A percentile compares a stretch with the other conserved stretches of the same genome.
Conservation (phyloP, 306 rosid species). For the Gillenia trifoliata region DNA sequence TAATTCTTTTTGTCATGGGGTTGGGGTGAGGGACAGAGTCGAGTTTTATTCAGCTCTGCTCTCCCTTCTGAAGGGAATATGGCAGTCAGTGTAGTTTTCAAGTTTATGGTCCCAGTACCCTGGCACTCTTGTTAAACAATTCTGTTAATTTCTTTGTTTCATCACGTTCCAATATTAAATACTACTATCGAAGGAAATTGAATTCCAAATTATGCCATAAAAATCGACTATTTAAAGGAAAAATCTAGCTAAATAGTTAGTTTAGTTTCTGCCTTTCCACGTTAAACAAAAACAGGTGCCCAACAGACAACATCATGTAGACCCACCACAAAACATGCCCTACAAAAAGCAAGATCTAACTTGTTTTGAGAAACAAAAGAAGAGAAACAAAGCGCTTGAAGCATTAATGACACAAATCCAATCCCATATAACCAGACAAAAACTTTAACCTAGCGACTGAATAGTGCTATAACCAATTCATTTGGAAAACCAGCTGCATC, state of each 20-base stretch:
- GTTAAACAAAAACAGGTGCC: not conserved
- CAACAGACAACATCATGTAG: not conserved
- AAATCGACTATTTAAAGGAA: too few relatives aligned
- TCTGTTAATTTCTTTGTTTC: not conserved
- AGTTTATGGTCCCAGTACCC: slow-evolving; percentile 40
- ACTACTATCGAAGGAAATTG: not conserved
- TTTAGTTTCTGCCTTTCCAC: not conserved
- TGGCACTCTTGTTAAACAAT: too few relatives aligned
- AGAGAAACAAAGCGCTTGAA: not conserved
- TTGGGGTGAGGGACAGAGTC: too few relatives aligned
- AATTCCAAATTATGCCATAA: not conserved
- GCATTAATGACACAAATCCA: not conserved
- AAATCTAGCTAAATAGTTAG: not conserved
- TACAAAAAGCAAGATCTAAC: not conserved
- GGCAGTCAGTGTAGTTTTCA: slow-evolving; percentile 61
- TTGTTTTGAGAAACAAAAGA: not conserved
- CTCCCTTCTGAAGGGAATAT: slow-evolving; percentile 64
- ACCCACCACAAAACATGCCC: not conserved
- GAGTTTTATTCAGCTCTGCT: slow-evolving; percentile 1
- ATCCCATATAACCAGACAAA: not conserved
- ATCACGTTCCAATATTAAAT: too few relatives aligned
- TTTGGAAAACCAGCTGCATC: not conserved
- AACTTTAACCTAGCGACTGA: not conserved
- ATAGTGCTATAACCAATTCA: not conserved
- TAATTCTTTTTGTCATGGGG: too few relatives aligned